Percentiles rank a stretch among this genome's conserved stretches.
Evolutionary conservation across 1,139 yeast species (phyloP).

Genomic region (Meyerozyma smithsonii): DNA sequence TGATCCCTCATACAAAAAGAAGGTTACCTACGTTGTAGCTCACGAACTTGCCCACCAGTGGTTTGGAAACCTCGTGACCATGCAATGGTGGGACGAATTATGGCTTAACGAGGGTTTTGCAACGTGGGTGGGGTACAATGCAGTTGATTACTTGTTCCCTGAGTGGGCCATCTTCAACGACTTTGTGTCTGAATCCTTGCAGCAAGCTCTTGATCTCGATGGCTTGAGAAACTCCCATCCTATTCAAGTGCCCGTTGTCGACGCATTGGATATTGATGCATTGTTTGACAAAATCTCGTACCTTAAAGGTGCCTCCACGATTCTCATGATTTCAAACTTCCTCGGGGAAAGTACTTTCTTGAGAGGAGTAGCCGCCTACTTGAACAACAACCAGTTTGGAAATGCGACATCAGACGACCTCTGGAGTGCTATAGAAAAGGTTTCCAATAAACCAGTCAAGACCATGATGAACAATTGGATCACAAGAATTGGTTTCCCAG

Average conservation of each 20-base stretch:
- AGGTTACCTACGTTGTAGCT: slow-evolving; percentile 53
- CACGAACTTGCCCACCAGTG: slow-evolving; percentile 66
- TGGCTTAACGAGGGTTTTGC: slow-evolving; percentile 66
- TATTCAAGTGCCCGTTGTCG: slow-evolving; percentile 51
- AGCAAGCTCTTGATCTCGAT: slow-evolving; percentile 49
- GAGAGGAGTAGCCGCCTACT: slow-evolving; percentile 24
- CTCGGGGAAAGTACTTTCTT: slow-evolving; percentile 22
- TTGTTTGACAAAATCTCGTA: slow-evolving; percentile 41
- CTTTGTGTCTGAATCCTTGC: slow-evolving; percentile 49
- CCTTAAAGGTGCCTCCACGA: slow-evolving; percentile 24
- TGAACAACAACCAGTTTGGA: slow-evolving; percentile 22
- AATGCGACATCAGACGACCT: slow-evolving; percentile 24
- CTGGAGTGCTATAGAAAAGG: slow-evolving; percentile 21
- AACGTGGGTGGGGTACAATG: slow-evolving; percentile 53
- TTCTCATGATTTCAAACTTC: slow-evolving; percentile 25
- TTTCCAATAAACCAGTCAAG: slow-evolving; percentile 20
- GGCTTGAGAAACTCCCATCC: slow-evolving; percentile 54
- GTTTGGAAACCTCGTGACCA: slow-evolving; percentile 60
- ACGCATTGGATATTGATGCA: slow-evolving; percentile 53
- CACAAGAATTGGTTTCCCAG: slow-evolving; percentile 24
- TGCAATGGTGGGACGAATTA: slow-evolving; percentile 63
- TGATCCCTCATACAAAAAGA: slow-evolving; percentile 54
- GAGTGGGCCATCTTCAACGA: slow-evolving; percentile 56
- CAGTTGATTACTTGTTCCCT: slow-evolving; percentile 48
- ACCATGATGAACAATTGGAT: slow-evolving; percentile 25